A percentile compares a stretch with the other conserved stretches of the same genome.
These are phyloP conservation scores for Mucor piriformis DNA, from an alignment of 371 early-diverging fungal genomes.

Conservation along the genomic window DNA sequence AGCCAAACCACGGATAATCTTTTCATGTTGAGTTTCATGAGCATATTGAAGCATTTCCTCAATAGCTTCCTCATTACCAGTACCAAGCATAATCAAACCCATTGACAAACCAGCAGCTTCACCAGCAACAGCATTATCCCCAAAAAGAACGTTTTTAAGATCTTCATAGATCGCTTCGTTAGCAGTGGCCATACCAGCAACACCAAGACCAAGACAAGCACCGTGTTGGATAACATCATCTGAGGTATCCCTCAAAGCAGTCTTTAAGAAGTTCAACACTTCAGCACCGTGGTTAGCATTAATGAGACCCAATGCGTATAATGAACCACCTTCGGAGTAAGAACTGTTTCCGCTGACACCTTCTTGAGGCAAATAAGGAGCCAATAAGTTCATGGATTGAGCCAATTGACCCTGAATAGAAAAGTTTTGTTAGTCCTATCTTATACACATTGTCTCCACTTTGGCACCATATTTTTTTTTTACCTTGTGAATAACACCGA, in stretches of 20 bases:
- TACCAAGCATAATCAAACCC: constrained; percentile 97
- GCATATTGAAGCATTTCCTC: constrained; percentile 96
- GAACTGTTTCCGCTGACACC: constrained; percentile 77
- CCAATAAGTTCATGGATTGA: constrained; percentile 82
- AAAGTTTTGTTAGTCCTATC: not conserved
- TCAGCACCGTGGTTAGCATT: constrained; percentile 91
- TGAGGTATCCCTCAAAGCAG: constrained; percentile 79
- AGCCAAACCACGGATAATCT: constrained; percentile 95
- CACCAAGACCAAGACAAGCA: constrained; percentile 96
- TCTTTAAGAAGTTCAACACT: constrained; percentile 82
- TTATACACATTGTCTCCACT: not conserved
- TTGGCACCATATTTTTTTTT: not conserved
- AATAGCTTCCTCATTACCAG: constrained; percentile 78
- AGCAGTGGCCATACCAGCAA: constrained; percentile 95
- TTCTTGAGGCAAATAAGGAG: constrained; percentile 94
- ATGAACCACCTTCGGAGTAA: constrained; percentile 97
- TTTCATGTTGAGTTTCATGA: constrained; percentile 97
- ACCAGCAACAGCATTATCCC: constrained; percentile 95
- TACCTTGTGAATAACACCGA: constrained; percentile 98
- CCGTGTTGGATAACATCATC: constrained; percentile 97
- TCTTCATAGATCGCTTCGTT: constrained; percentile 86
- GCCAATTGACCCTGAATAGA: constrained; percentile 78
- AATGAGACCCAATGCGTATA: constrained; percentile 98
- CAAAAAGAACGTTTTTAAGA: constrained; percentile 85
- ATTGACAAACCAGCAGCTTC: constrained; percentile 98